Conservation (phyloP, 1,284 basidiomycete species). For the Exsudoporus floridanus region DNA sequence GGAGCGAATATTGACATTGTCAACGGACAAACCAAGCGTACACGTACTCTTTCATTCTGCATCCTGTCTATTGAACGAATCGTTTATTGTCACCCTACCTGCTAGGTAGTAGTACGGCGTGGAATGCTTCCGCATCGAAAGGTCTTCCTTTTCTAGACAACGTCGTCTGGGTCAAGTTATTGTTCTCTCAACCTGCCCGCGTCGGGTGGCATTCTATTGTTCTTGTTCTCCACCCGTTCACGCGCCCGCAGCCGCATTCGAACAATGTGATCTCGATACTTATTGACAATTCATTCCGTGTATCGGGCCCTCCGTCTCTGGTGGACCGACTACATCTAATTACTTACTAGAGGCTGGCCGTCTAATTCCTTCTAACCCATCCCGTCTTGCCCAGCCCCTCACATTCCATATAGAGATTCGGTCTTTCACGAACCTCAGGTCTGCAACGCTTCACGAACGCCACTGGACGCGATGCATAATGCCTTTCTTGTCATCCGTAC, state of each 20-base stretch:
- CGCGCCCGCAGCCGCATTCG: background rate
- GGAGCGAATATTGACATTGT: background rate
- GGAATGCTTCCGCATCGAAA: background rate
- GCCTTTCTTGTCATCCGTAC: constrained; percentile 55
- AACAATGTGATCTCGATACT: constrained; percentile 15
- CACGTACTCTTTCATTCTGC: background rate
- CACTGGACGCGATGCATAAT: constrained; percentile 34
- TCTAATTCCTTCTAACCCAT: constrained; percentile 2
- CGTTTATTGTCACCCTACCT: no score
- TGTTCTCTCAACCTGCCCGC: constrained; percentile 9
- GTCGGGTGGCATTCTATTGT: constrained; percentile 16
- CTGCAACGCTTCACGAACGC: constrained; percentile 1
- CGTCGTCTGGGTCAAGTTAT: background rate
- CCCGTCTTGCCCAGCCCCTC: background rate
- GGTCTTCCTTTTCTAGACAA: constrained; percentile 27
- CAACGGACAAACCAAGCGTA: background rate
- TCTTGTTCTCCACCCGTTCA: constrained; percentile 11
- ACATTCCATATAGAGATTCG: background rate
- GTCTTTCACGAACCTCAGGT: constrained; percentile 19
- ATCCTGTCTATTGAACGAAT: no score
- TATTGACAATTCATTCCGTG: constrained; percentile 10
- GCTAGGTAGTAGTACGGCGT: no score
- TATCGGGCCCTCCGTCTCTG: constrained; percentile 12
- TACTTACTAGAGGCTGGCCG: constrained; percentile 11
- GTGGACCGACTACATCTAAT: constrained; percentile 18